These are phyloP conservation scores for Podila verticillata DNA, from an alignment of 192 early-diverging fungal genomes.

Conservation along the genomic window DNA sequence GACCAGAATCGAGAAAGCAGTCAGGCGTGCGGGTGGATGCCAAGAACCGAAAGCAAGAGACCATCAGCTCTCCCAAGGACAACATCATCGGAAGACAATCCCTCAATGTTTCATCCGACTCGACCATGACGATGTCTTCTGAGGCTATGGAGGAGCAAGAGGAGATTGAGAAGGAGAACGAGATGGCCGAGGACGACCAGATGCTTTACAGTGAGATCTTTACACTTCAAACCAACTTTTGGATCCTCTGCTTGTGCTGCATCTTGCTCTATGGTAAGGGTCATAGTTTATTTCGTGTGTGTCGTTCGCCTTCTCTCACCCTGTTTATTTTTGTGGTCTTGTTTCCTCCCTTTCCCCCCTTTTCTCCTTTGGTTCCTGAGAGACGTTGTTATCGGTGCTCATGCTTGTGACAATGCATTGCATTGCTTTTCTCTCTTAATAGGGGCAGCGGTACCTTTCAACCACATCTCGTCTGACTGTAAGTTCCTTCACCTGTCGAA, in stretches of 20 bases:
- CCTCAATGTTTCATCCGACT: slow-evolving; percentile 31
- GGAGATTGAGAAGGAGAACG: slow-evolving; percentile 35
- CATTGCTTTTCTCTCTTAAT: slow-evolving; percentile 23
- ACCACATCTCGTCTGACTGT: slow-evolving; percentile 70
- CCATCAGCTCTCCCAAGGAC: slow-evolving; percentile 15
- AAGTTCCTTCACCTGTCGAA: slow-evolving; percentile 21
- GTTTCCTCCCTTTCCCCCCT: neutral
- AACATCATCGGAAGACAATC: slow-evolving; percentile 30
- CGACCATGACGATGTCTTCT: slow-evolving; percentile 42
- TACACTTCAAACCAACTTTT: slow-evolving; percentile 35
- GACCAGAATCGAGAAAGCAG: slow-evolving; percentile 48
- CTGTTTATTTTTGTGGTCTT: neutral
- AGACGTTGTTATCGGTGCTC: too few relatives aligned
- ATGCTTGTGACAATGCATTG: neutral
- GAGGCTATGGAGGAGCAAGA: slow-evolving; percentile 36
- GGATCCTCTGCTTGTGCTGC: slow-evolving; percentile 30
- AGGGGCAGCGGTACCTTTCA: slow-evolving; percentile 69
- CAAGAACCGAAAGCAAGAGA: slow-evolving; percentile 10
- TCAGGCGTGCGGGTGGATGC: slow-evolving; percentile 54
- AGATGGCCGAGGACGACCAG: slow-evolving; percentile 48
- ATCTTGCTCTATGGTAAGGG: slow-evolving; percentile 32
- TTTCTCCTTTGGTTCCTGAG: neutral
- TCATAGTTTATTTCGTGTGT: neutral
- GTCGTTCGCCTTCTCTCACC: neutral
- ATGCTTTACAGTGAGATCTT: slow-evolving; percentile 30